These are phyloP conservation scores for Ajuga chamaepitys DNA, from an alignment of 257 asterid species.

Conservation along the genomic window DNA sequence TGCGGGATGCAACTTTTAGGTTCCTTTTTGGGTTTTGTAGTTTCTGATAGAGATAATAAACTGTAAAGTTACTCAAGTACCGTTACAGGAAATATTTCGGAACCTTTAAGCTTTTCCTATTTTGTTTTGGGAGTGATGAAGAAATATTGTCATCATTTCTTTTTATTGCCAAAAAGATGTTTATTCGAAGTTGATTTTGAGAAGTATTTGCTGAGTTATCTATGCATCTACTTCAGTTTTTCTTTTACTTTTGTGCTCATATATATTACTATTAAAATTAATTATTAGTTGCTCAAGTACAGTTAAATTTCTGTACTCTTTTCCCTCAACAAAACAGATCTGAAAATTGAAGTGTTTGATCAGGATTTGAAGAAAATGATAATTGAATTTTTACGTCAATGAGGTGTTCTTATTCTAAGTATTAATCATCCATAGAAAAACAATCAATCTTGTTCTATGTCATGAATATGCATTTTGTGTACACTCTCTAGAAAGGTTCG, in stretches of 20 bases:
- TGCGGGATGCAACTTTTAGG: slow-evolving; percentile 3
- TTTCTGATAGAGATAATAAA: slow-evolving; percentile 14
- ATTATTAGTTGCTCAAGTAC: not conserved
- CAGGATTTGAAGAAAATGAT: slow-evolving; percentile 1
- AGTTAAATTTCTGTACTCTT: not conserved
- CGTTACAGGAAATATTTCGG: slow-evolving; percentile 1
- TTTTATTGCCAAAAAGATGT: not conserved
- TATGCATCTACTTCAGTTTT: not conserved
- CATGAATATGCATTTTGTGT: slow-evolving; percentile 2
- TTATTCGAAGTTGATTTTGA: not conserved
- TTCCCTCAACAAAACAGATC: not conserved
- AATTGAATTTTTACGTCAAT: slow-evolving; percentile 1
- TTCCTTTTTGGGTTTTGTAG: slow-evolving; percentile 10
- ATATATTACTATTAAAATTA: not conserved
- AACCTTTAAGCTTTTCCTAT: not conserved
- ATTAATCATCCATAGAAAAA: not conserved
- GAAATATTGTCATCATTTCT: not conserved
- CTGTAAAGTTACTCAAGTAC: not conserved
- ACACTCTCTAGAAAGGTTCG: not conserved
- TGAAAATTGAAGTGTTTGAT: not conserved
- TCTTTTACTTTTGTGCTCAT: not conserved
- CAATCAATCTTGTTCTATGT: not conserved
- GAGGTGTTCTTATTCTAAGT: not conserved
- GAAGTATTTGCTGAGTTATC: not conserved
- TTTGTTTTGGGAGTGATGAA: not conserved